These are phyloP conservation scores for Lumnitzera racemosa DNA, from an alignment of 345 rosid genomes.

Conservation along the genomic window DNA sequence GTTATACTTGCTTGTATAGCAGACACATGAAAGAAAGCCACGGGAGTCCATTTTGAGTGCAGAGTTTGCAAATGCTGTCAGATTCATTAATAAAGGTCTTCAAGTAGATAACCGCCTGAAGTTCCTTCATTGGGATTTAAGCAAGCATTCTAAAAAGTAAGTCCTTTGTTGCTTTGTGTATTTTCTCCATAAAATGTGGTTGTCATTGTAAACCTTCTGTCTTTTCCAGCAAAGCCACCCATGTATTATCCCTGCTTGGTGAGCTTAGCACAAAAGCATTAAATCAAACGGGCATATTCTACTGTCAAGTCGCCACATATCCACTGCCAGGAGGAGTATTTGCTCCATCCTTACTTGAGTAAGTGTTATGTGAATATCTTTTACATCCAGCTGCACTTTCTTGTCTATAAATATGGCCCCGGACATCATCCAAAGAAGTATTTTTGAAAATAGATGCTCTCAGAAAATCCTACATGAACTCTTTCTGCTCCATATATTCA, in stretches of 20 bases:
- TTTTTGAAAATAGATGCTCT: background rate
- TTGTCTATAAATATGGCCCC: background rate
- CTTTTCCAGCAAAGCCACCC: conserved; percentile 49
- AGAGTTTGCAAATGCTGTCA: conserved; percentile 79
- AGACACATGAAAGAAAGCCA: conserved; percentile 85
- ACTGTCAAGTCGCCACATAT: conserved; percentile 43
- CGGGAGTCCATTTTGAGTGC: conserved; percentile 79
- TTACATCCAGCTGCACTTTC: no score
- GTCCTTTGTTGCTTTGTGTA: background rate
- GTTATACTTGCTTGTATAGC: conserved; percentile 15
- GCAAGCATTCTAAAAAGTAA: conserved; percentile 70
- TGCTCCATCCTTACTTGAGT: conserved; percentile 33
- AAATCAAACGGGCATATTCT: conserved; percentile 71
- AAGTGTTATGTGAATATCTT: conserved; percentile 22
- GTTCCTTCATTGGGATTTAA: conserved; percentile 88
- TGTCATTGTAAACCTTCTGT: conserved; percentile 10
- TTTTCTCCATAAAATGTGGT: conserved; percentile 7
- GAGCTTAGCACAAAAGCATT: conserved; percentile 61
- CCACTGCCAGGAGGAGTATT: conserved; percentile 27
- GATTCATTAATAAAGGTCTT: conserved; percentile 50
- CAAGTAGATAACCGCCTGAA: conserved; percentile 55
- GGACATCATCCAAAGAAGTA: no score
- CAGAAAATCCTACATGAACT: background rate
- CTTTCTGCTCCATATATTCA: background rate
- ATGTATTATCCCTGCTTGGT: conserved; percentile 60